Evolutionary conservation across 352 stramenopile genomes (phyloP), one percentile per base, ranked within the genome.

Genomic region (Pythium guiyangense): DNA sequence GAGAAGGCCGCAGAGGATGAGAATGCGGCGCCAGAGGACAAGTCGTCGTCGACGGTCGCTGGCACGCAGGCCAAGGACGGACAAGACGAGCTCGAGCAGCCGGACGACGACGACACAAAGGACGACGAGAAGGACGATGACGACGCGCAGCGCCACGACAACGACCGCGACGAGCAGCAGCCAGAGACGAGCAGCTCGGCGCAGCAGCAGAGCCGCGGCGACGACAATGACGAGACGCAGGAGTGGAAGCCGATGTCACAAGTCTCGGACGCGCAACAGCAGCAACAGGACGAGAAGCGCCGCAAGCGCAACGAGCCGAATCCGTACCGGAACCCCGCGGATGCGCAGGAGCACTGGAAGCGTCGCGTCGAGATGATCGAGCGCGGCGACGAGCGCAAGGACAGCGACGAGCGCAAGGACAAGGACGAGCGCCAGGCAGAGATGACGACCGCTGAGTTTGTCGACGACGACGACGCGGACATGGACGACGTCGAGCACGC

Each of bases 301-400:
- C 79, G 80, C 39, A 73, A 82, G 37, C 79, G 80, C 17, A 86
- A 85, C 46, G 79, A 96, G 60, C 92, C 95, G 11, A 99, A 99
- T 66, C 96, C 96, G 56, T 98, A 98, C 52, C 87, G 92, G 15
- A 94, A 97, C 64, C 89, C 95, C 34, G 95, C 97, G 48, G 96
- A 98, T 59, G 94, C 96, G 2, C 83, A 97, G 62, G 93, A 99
- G 61, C 97, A 98, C 61, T 99, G 97, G 97, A 96, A 98, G 61
- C 86, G 94, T 49, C 96, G 96, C 49, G 83, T 99, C 9, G 96
- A 93, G 52, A 91, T 91, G 77, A 74, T 90, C 26, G 69, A 93
- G 62, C 77, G 66, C 11, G 66, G 66, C 6, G 63, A 74, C 17
- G 70, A 73, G 4, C 62, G 64, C 14, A 43, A 66, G 9, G 57